phyloP scores from a whole-genome alignment of 1,139 yeast species.

The Nakaseomyces nivariensis region DNA sequence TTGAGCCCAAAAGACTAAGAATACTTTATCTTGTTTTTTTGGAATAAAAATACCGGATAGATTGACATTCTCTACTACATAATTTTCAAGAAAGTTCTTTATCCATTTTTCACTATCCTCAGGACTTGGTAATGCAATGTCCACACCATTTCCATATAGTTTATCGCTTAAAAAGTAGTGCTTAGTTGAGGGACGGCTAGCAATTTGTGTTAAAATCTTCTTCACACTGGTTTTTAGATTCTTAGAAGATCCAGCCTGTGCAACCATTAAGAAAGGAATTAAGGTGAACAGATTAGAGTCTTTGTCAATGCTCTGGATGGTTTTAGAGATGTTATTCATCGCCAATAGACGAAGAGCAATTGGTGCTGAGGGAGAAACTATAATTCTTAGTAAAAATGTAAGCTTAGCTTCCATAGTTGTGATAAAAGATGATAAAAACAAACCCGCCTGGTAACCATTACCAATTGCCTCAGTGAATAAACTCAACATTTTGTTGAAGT shows the following conservation, averaged over 20 bases:
- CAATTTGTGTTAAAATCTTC: conserved; percentile 28
- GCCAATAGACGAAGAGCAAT: conserved; percentile 42
- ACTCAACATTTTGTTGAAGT: conserved; percentile 37
- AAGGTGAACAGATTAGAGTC: conserved; percentile 33
- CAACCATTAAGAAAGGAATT: conserved; percentile 35
- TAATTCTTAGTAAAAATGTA: conserved; percentile 49
- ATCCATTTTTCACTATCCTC: conserved; percentile 49
- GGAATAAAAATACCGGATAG: conserved; percentile 33
- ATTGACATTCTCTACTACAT: conserved; percentile 38
- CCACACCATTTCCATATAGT: conserved; percentile 40
- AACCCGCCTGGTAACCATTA: conserved; percentile 26
- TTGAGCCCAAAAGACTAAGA: conserved; percentile 40
- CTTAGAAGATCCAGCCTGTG: conserved; percentile 33
- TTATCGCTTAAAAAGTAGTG: conserved; percentile 34
- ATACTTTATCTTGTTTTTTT: conserved; percentile 36
- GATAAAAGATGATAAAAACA: conserved; percentile 32
- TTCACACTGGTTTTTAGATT: conserved; percentile 33
- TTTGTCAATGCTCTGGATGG: conserved; percentile 32
- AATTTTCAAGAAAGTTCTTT: conserved; percentile 37
- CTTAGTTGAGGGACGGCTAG: conserved; percentile 33
- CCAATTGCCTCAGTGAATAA: conserved; percentile 36
- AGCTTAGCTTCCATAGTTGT: conserved; percentile 34
- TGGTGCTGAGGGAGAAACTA: conserved; percentile 51
- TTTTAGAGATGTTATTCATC: conserved; percentile 33
- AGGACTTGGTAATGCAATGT: conserved; percentile 51